phyloP scores from a whole-genome alignment of 768 basidiomycete genomes.

The Suillus bovinus region DNA sequence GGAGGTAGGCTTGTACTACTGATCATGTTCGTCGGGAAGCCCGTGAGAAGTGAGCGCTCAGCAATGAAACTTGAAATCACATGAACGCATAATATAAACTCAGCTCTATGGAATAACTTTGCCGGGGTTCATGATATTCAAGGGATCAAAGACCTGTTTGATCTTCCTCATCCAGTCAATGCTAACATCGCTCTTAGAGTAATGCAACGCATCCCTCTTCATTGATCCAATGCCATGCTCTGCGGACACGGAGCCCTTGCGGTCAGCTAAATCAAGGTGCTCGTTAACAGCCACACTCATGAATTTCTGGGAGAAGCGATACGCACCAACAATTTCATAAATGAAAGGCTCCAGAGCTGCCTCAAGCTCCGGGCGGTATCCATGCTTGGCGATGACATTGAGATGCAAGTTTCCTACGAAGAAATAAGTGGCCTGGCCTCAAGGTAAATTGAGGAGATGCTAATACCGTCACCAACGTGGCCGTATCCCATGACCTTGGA shows the following conservation, averaged over 20 bases:
- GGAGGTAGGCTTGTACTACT: neutral
- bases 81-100: neutral
- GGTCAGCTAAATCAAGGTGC: conserved; percentile 48
- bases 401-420: conserved; percentile 85
- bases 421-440: neutral
- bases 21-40: neutral
- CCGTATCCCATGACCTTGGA: conserved; percentile 91
- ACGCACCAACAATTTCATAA: conserved; percentile 84
- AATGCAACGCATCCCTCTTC: conserved; percentile 88
- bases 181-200: conserved; percentile 79
- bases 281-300: neutral
- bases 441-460: conserved; percentile 6
- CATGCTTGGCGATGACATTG: conserved; percentile 76
- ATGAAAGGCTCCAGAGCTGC: conserved; percentile 91
- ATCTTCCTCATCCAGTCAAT: conserved; percentile 90
- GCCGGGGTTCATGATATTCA: conserved; percentile 91
- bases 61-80: neutral
- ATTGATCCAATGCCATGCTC: conserved; percentile 97
- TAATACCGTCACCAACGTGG: conserved; percentile 92
- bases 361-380: conserved; percentile 83
- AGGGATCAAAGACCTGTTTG: conserved; percentile 86
- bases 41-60: neutral
- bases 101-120: conserved; percentile 57
- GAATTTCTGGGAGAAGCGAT: neutral
- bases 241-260: conserved; percentile 91